Conservation (phyloP, 2,329 filamentous ascomycete species). For the Verruconis gallopava region DNA sequence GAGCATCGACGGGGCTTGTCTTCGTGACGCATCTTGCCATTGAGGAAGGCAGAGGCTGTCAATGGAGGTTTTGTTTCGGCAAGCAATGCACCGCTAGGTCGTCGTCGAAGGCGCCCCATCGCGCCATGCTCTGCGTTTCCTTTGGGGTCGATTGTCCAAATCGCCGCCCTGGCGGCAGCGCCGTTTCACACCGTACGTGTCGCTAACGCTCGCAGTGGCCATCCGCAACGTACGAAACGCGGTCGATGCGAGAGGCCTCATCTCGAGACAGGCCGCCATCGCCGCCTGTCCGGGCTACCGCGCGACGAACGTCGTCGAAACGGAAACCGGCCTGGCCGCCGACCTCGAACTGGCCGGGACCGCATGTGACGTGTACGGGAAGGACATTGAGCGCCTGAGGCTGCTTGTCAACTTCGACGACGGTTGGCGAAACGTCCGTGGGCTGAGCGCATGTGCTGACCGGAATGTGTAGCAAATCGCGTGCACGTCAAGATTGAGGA, state of each 20-base stretch:
- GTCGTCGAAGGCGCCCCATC: too few relatives aligned
- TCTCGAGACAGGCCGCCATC: not conserved
- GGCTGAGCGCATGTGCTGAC: conserved; percentile 2
- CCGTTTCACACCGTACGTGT: too few relatives aligned
- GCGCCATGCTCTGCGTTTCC: too few relatives aligned
- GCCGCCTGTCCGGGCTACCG: conserved; percentile 51
- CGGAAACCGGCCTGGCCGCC: conserved; percentile 48
- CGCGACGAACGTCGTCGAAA: conserved; percentile 46
- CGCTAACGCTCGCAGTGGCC: not conserved
- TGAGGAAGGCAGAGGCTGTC: too few relatives aligned
- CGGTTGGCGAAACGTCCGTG: conserved; percentile 27
- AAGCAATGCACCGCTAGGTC: too few relatives aligned
- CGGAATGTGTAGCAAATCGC: conserved; percentile 42
- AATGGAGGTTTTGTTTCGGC: too few relatives aligned
- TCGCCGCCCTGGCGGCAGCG: too few relatives aligned
- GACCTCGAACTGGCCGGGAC: conserved; percentile 55
- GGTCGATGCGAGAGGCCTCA: not conserved
- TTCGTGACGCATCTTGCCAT: too few relatives aligned
- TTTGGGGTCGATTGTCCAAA: too few relatives aligned
- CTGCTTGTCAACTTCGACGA: conserved; percentile 50
- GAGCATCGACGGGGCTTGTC: too few relatives aligned
- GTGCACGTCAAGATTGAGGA: conserved; percentile 66
- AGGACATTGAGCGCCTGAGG: conserved; percentile 42
- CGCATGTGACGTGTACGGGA: conserved; percentile 48
- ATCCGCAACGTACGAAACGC: not conserved